Conservation (phyloP, 78 protist species). For the Dictyostelium purpureum region DNA sequence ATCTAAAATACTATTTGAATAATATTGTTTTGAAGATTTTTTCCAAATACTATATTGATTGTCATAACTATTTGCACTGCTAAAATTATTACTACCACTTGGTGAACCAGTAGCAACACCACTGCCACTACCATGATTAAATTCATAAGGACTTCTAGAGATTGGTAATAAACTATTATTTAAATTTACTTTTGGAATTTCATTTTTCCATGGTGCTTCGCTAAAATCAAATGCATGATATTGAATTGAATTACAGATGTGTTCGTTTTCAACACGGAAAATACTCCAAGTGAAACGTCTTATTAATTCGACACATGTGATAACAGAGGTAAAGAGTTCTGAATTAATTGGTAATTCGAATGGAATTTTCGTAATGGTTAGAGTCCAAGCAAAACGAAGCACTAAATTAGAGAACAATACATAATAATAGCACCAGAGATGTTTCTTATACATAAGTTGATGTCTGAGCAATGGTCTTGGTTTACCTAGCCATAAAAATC, state of each 20-base stretch:
- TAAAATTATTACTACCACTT: neutral
- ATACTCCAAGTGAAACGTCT: constrained; percentile 58
- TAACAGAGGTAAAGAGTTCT: constrained; percentile 44
- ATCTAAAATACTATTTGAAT: constrained; percentile 16
- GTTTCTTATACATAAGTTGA: constrained; percentile 34
- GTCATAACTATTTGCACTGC: neutral
- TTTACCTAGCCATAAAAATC: constrained; percentile 54
- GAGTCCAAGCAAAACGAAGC: constrained; percentile 71
- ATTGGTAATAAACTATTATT: neutral
- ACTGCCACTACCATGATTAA: neutral
- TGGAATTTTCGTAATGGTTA: constrained; percentile 34
- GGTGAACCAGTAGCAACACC: neutral
- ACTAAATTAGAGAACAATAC: constrained; percentile 42
- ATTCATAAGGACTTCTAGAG: neutral
- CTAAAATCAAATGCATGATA: constrained; percentile 68
- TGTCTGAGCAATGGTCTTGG: constrained; percentile 65
- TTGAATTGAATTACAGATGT: constrained; percentile 34
- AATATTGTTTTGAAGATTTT: constrained; percentile 37
- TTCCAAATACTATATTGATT: constrained; percentile 21
- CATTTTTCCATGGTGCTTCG: constrained; percentile 54
- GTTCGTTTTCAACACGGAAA: constrained; percentile 59
- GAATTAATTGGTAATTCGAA: constrained; percentile 53
- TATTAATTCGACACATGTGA: constrained; percentile 25
- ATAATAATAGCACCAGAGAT: constrained; percentile 56
- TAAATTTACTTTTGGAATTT: neutral